phyloP scores from a whole-genome alignment of 106 monocot genomes.

The Dioscorea alata region DNA sequence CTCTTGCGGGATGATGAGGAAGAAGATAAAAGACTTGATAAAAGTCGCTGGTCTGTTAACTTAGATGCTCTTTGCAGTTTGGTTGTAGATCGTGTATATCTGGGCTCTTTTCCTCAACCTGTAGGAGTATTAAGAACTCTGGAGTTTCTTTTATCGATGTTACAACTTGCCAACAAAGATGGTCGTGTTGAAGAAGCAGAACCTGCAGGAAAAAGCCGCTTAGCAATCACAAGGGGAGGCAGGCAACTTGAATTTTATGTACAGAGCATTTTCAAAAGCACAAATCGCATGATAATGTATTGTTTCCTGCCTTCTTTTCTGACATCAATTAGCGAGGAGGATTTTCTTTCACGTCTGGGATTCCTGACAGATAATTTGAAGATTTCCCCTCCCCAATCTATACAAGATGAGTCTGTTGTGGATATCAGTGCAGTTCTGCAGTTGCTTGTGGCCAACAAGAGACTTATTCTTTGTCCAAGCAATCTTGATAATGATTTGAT shows the following conservation, averaged over 20 bases:
- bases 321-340: conserved; percentile 51
- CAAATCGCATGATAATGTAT: conserved; percentile 94
- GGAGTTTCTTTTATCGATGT: conserved; percentile 94
- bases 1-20: conserved; percentile 94
- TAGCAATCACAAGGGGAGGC: conserved; percentile 76
- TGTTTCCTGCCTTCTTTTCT: conserved; percentile 90
- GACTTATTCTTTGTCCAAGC: conserved; percentile 85
- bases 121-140: conserved; percentile 72
- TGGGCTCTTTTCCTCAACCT: conserved; percentile 86
- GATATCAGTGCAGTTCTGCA: conserved; percentile 81
- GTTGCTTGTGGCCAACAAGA: conserved; percentile 79
- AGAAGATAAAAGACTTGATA: conserved; percentile 85
- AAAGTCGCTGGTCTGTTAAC: conserved; percentile 86
- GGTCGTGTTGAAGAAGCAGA: conserved; percentile 79
- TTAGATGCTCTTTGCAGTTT: conserved; percentile 79
- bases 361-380: conserved; percentile 50
- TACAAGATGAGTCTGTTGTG: conserved; percentile 43
- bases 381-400: conserved; percentile 6
- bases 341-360: conserved; percentile 48
- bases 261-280: conserved; percentile 85
- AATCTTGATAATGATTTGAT: conserved; percentile 89
- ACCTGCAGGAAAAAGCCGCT: conserved; percentile 70
- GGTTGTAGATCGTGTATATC: conserved; percentile 94
- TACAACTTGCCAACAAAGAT: conserved; percentile 96
- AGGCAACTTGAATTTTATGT: conserved; percentile 85